Percentiles rank a stretch among this genome's conserved stretches.
These are phyloP conservation scores for Puccinia hordei DNA, from an alignment of 1,284 basidiomycete species.

Conservation along the genomic window DNA sequence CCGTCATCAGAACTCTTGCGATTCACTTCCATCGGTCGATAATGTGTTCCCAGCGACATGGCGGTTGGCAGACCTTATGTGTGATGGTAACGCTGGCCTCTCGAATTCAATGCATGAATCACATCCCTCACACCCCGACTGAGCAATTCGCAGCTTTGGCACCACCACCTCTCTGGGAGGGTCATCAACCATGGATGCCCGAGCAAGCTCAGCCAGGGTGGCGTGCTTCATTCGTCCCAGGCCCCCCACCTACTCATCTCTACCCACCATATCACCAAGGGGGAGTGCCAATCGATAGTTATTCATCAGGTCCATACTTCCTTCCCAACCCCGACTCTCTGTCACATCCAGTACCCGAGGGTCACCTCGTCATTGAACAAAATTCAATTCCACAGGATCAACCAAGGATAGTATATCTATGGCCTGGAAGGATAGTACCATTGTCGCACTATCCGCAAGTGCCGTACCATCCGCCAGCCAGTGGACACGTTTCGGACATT, in stretches of 20 bases:
- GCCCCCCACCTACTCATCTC: neutral
- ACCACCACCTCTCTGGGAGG: neutral
- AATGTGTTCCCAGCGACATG: slow-evolving; percentile 4
- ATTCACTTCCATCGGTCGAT: neutral
- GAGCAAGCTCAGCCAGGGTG: neutral
- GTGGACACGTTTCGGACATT: neutral
- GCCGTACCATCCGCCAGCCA: neutral
- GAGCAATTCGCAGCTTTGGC: neutral
- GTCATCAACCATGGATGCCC: too few relatives aligned
- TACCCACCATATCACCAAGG: neutral
- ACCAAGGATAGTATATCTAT: neutral
- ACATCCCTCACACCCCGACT: neutral
- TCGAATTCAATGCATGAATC: neutral
- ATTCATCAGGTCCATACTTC: neutral
- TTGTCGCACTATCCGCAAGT: neutral
- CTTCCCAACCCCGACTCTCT: neutral
- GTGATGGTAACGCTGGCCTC: neutral
- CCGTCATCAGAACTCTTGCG: neutral
- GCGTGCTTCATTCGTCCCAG: neutral
- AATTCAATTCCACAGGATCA: neutral
- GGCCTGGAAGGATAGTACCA: neutral
- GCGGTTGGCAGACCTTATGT: neutral
- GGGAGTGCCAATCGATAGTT: neutral
- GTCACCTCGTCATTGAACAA: neutral
- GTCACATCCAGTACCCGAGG: neutral